These are phyloP conservation scores for Theileria equi DNA, from an alignment of 169 alveolate species.

Conservation along the genomic window DNA sequence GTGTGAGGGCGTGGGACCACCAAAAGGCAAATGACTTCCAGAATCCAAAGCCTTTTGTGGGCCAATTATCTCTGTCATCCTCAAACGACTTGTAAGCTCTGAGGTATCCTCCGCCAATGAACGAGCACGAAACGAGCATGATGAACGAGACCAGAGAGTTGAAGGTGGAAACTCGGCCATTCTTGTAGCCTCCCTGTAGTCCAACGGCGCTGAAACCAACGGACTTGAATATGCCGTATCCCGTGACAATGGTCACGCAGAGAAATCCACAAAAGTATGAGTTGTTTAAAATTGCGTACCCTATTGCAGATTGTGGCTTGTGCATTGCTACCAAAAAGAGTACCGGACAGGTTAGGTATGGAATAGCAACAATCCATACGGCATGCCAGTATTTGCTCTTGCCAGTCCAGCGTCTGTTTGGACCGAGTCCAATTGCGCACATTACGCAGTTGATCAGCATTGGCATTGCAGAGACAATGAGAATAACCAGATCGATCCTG, in stretches of 20 bases:
- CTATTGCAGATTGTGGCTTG: constrained; percentile 10
- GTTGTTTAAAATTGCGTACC: background rate
- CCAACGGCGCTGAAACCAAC: constrained; percentile 26
- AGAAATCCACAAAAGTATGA: constrained; percentile 1
- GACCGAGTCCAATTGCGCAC: constrained; percentile 15
- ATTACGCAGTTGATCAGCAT: background rate
- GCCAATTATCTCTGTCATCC: constrained; percentile 4
- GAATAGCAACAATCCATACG: constrained; percentile 4
- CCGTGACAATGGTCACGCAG: background rate
- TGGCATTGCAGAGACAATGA: constrained; percentile 10
- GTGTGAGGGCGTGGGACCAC: background rate
- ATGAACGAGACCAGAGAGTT: constrained; percentile 7
- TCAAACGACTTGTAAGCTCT: constrained; percentile 5
- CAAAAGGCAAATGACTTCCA: constrained; percentile 8
- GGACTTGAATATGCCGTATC: constrained; percentile 4
- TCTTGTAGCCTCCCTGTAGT: constrained; percentile 13
- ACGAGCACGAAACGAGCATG: background rate
- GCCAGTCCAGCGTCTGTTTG: constrained; percentile 20
- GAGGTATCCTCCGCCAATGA: constrained; percentile 26
- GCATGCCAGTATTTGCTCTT: constrained; percentile 17
- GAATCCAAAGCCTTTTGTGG: background rate
- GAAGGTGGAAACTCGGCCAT: constrained; percentile 15
- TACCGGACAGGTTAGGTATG: background rate
- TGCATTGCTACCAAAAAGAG: constrained; percentile 14
- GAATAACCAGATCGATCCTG: background rate